phyloP scores from a whole-genome alignment of 164 flowering plant species.

The Buxus sempervirens region DNA sequence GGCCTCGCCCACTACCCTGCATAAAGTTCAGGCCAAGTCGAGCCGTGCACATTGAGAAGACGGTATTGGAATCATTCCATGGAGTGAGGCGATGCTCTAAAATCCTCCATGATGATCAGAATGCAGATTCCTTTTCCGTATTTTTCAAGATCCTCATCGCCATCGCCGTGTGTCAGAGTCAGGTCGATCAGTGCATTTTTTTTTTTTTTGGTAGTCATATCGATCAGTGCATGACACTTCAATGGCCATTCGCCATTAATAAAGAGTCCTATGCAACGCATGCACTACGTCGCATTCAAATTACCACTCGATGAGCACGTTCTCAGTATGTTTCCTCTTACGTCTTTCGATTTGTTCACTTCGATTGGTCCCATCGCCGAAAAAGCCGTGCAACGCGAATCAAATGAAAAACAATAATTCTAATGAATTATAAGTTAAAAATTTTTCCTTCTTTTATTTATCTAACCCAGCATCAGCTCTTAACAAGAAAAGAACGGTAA shows the following conservation, averaged over 20 bases:
- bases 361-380: not conserved
- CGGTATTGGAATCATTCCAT: slow-evolving; percentile 35
- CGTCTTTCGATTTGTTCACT: not conserved
- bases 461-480: too few relatives aligned
- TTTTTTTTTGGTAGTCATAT: too few relatives aligned
- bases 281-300: slow-evolving; percentile 10
- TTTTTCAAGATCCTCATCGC: slow-evolving; percentile 24
- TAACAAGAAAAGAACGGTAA: too few relatives aligned
- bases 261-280: slow-evolving; percentile 14
- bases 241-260: slow-evolving; percentile 17
- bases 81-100: slow-evolving; percentile 10
- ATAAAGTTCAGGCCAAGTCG: slow-evolving; percentile 16
- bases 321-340: too few relatives aligned
- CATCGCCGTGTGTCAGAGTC: too few relatives aligned
- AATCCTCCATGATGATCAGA: slow-evolving; percentile 18
- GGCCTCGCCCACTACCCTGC: slow-evolving; percentile 14
- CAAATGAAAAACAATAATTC: too few relatives aligned
- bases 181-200: too few relatives aligned
- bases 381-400: slow-evolving; percentile 1
- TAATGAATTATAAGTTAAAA: too few relatives aligned
- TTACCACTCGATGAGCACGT: not conserved
- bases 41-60: slow-evolving; percentile 16
- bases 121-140: slow-evolving; percentile 39
- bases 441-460: too few relatives aligned
- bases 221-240: slow-evolving; percentile 23